Base-by-base conservation (phyloP, 345 rosid species). In the Citrus trifoliata region DNA sequence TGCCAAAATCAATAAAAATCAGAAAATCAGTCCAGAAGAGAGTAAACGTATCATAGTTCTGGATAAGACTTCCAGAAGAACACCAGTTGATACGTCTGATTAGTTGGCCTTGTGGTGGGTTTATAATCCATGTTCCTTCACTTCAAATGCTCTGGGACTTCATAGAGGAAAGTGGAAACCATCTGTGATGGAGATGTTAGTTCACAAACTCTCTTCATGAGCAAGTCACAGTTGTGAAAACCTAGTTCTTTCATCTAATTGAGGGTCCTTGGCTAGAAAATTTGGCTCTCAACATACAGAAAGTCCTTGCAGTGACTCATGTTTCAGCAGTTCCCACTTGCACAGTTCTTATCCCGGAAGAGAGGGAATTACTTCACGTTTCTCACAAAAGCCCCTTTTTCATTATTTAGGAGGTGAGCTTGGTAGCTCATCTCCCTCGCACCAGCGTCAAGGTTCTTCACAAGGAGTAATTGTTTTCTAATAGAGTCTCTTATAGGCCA, bases 361-460 rank as follows among this genome's bases (percentile, higher is more conserved):
- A 2, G 32, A 37, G 24, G 27, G 22, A 42, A 38, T 30, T 59
- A 13, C n/a, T 61, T 68, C 65, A 7, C 53, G 5, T 19, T 74
- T 38, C 51, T 12, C 4, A 25, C 38, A 38, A 33, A 14, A 27
- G 61, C 30, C 60, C 21, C 32, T n/a, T 60, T 14, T 51, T 60
- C 33, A 55, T 25, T 13, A 37, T 12, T 48, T 25, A 33, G 10
- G 86, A 75, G 63, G 76, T 75, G 55, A 83, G 70, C 66, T 76
- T 75, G 70, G 75, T 74, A 48, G 76, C 80, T 66, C 33, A 32
- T 67, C 83, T 65, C 79, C 68, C 74, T 76, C 81, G 68, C 79
- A 72, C 79, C 86, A 58, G 74, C 40, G 38, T 77, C 46, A 35
- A 76, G 63, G 67, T 79, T 82, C 66, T 79, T 25, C 18, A 46